Evolutionary conservation across 2,329 filamentous ascomycete genomes (phyloP), one percentile per base, ranked within the genome.

Genomic region (Emmonsiellopsis sp.): DNA sequence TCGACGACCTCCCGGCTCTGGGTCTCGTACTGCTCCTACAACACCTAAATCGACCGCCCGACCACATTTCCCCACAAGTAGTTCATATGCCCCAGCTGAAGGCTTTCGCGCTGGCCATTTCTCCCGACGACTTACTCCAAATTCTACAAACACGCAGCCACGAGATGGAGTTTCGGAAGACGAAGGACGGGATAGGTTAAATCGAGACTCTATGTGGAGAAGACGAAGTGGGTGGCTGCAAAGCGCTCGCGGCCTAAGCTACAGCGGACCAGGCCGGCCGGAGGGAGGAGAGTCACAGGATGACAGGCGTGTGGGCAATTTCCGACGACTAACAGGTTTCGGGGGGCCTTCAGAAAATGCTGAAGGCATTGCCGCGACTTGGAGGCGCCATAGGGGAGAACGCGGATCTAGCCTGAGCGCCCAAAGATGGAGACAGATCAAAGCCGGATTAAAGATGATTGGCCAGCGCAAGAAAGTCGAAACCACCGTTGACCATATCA

Each of bases 391-490:
- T 59, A 71, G 80, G 31, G 65, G 70, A 40, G 86, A 90, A 59
- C 78, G 86, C 60, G 83, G 86, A 26, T 82, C 85, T 2, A 89
- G 85, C 13, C 84, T 86, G 6, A 74, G 74, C 63, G 89, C 83
- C 15, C 87, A 92, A 63, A 89, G 88, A 73, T 98, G 93, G 93
- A 85, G 85, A 58, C 88, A 94, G 65, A 81, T 98, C 64, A 97
- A 96, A 73, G 89, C 89, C 60, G 91, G 90, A 0, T 72, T 97
- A 47, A 91, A 89, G 66, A 76, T 95, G 56, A 76, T 86, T 40
- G 82, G 81, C 30, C 83, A 89, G 58, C 83, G 87, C 62, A 88
- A 86, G 69, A 95, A 88, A 68, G 86, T 89, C 52, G 89, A 96
- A 56, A 79, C 80, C 53, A 86, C 87, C 44, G 86, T 96, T 56